A percentile compares a stretch with the other conserved stretches of the same genome.
These are phyloP conservation scores for Daldinia childiae DNA, from an alignment of 495 filamentous ascomycete species.

Conservation along the genomic window DNA sequence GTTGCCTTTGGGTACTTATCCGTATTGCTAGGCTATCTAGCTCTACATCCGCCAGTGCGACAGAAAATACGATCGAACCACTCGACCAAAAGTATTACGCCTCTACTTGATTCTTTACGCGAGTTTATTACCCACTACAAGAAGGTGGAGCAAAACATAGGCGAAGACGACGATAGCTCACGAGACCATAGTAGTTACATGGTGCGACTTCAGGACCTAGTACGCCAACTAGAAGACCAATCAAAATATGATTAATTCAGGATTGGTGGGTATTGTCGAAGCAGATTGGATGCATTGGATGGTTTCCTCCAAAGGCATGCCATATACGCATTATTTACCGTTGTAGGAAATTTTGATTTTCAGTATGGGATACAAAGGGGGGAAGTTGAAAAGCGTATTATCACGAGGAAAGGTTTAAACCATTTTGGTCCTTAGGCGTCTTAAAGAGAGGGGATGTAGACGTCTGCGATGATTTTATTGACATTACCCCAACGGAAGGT, in stretches of 20 bases:
- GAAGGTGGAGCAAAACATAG: conserved; percentile 70
- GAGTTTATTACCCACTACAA: conserved; percentile 85
- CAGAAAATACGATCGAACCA: conserved; percentile 61
- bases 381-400: background rate
- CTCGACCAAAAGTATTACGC: conserved; percentile 66
- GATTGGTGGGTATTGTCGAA: background rate
- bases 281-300: conserved; percentile 6
- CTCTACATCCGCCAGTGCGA: conserved; percentile 65
- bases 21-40: conserved; percentile 82
- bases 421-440: conserved; percentile 10
- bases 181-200: conserved; percentile 62
- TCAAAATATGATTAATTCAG: conserved; percentile 32
- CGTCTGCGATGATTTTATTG: conserved; percentile 19
- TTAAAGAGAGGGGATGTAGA: conserved; percentile 10
- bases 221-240: conserved; percentile 53
- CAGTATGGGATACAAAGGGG: conserved; percentile 6
- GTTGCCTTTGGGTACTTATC: conserved; percentile 92
- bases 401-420: conserved; percentile 10
- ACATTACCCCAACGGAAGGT: conserved; percentile 13
- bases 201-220: conserved; percentile 66
- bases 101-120: conserved; percentile 78
- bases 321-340: conserved; percentile 20
- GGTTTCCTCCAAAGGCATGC: conserved; percentile 8
- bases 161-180: conserved; percentile 57
- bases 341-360: conserved; percentile 19